Evolutionary conservation across 139 green algal species (phyloP).

Genomic region (Chlamydomonas incerta): DNA sequence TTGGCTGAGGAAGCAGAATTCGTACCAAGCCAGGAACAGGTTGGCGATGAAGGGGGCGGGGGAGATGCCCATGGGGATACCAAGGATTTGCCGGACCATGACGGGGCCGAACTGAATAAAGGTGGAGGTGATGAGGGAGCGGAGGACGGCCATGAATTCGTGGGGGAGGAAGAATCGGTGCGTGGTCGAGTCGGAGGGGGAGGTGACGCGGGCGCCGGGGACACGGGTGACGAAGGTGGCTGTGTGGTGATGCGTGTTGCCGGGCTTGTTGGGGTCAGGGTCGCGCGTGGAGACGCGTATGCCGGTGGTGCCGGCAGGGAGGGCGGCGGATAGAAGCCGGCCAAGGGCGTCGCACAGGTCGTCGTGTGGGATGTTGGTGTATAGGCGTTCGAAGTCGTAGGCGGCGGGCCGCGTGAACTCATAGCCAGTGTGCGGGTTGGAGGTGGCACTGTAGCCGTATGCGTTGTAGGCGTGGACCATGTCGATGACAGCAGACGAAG

Average conservation of each 20-base stretch:
- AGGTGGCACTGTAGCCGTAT: neutral
- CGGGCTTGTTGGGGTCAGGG: neutral
- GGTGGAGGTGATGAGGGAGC: neutral
- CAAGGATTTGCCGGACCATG: neutral
- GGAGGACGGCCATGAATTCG: neutral
- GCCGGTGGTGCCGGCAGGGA: neutral
- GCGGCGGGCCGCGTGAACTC: neutral
- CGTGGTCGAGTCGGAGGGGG: neutral
- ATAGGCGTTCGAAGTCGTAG: neutral
- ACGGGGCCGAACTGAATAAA: neutral
- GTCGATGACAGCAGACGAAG: neutral
- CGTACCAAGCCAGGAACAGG: slow-evolving; percentile 7
- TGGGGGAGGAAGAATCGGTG: neutral
- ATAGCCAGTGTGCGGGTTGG: neutral
- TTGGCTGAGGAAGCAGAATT: neutral
- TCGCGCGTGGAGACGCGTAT: neutral
- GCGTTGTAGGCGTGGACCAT: neutral
- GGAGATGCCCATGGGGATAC: slow-evolving; percentile 14
- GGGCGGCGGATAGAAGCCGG: neutral
- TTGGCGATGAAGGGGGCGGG: slow-evolving; percentile 11
- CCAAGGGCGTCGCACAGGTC: neutral
- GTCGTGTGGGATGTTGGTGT: neutral
- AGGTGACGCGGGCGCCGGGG: neutral
- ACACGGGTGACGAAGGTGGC: neutral
- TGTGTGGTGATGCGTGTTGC: neutral